Evolutionary conservation across 495 filamentous ascomycete genomes (phyloP).

Genomic region (Penicillium coprophilum): DNA sequence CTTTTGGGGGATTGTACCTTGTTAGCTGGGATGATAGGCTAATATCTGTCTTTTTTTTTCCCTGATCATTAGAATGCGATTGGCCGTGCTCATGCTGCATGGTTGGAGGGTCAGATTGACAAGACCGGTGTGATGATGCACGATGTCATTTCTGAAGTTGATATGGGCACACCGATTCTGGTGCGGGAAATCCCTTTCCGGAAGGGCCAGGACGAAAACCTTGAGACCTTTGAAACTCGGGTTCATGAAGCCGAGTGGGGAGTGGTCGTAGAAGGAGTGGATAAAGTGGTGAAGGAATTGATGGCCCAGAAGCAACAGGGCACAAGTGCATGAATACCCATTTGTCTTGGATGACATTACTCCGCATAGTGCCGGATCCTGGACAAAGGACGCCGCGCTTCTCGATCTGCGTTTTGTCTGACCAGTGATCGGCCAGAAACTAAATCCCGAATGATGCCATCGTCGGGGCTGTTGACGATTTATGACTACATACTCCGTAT

Average conservation of each 20-base stretch:
- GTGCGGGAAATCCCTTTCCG: constrained; percentile 68
- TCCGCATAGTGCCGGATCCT: not conserved
- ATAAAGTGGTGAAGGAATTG: constrained; percentile 53
- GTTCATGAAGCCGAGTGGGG: constrained; percentile 72
- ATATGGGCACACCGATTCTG: constrained; percentile 74
- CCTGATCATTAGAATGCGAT: constrained; percentile 57
- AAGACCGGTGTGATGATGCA: constrained; percentile 94
- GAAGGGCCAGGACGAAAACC: constrained; percentile 58
- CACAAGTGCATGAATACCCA: constrained; percentile 13
- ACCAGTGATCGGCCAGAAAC: not conserved
- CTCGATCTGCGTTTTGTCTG: constrained; percentile 1
- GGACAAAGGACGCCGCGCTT: not conserved
- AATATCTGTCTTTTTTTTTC: not conserved
- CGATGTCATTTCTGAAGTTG: constrained; percentile 81
- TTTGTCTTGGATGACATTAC: constrained; percentile 4
- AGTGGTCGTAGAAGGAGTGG: constrained; percentile 66
- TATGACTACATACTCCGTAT: constrained; percentile 22
- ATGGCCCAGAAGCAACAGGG: constrained; percentile 30
- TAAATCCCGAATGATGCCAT: constrained; percentile 10
- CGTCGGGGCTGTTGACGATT: constrained; percentile 25
- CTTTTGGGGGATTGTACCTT: not conserved
- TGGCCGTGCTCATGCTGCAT: constrained; percentile 73
- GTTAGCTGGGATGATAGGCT: constrained; percentile 10
- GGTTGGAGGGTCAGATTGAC: constrained; percentile 66
- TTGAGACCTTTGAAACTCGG: constrained; percentile 65